Conservation (phyloP, 2,329 filamentous ascomycete species). For the Ceratocystis albifundus region DNA sequence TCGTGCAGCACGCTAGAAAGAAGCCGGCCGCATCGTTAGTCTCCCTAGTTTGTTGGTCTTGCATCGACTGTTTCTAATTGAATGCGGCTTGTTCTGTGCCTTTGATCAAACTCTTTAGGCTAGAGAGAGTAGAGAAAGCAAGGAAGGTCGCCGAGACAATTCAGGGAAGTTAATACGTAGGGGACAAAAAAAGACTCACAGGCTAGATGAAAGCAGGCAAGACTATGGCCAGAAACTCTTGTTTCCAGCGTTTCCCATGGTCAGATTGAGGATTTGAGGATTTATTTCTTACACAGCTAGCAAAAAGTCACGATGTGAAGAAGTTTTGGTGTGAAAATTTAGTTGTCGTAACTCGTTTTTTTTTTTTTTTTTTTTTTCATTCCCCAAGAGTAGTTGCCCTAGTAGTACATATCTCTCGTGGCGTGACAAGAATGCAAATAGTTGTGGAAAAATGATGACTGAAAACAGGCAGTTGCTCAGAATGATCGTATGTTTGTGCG, state of each 20-base stretch:
- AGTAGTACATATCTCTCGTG: too few species aligned
- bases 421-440: neutral
- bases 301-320: neutral
- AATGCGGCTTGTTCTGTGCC: neutral
- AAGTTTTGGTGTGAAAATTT: neutral
- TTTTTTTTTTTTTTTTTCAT: constrained; percentile 2
- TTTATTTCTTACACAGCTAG: neutral
- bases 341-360: neutral
- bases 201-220: neutral
- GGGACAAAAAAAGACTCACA: neutral
- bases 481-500: too few species aligned
- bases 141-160: neutral
- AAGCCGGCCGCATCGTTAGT: neutral
- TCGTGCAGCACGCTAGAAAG: neutral
- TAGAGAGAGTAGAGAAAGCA: neutral
- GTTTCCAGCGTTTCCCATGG: neutral
- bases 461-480: neutral
- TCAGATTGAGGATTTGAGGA: neutral
- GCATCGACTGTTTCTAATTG: neutral
- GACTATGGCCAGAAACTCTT: constrained; percentile 2
- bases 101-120: neutral
- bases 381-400: neutral
- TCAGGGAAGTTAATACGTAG: neutral
- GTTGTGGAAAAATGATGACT: too few species aligned
- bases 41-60: neutral